These are phyloP conservation scores for Botryobasidium botryosum DNA, from an alignment of 768 basidiomycete species.

Conservation along the genomic window DNA sequence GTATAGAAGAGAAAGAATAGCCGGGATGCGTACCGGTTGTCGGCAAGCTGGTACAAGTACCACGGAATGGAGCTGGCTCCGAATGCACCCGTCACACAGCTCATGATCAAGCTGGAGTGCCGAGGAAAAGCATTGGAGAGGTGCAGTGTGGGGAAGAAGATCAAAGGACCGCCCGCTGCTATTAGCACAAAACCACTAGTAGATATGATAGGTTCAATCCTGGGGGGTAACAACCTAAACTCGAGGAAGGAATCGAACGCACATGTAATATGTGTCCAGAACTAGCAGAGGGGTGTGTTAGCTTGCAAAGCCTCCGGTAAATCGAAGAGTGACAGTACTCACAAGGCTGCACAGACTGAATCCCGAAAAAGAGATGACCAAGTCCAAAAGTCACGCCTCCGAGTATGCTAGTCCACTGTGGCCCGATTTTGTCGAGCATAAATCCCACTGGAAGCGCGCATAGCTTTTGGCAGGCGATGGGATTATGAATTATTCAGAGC, in stretches of 20 bases:
- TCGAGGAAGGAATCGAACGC: background rate
- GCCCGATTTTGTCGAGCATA: conserved; percentile 19
- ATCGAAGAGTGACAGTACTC: conserved; percentile 5
- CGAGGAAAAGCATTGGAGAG: conserved; percentile 24
- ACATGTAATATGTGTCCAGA: conserved; percentile 20
- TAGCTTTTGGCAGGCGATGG: too few relatives aligned
- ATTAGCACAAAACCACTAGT: conserved; percentile 20
- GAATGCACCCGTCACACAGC: conserved; percentile 24
- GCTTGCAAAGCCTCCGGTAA: background rate
- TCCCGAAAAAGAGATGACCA: conserved; percentile 20
- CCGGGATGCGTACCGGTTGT: conserved; percentile 11
- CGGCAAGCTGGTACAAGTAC: conserved; percentile 18
- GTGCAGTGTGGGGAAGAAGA: conserved; percentile 25
- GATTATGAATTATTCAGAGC: too few relatives aligned
- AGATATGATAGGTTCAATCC: background rate
- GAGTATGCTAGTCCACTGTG: conserved; percentile 18
- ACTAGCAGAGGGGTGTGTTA: background rate
- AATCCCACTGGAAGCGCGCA: conserved; percentile 19
- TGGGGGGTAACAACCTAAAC: background rate
- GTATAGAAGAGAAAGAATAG: background rate
- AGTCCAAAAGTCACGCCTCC: conserved; percentile 20
- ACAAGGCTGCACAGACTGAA: conserved; percentile 15
- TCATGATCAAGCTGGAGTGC: conserved; percentile 22
- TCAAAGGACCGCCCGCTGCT: conserved; percentile 23
- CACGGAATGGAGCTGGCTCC: conserved; percentile 22